Conservation (phyloP, 208 protist genomes). For the Acanthamoeba culbertsoni region DNA sequence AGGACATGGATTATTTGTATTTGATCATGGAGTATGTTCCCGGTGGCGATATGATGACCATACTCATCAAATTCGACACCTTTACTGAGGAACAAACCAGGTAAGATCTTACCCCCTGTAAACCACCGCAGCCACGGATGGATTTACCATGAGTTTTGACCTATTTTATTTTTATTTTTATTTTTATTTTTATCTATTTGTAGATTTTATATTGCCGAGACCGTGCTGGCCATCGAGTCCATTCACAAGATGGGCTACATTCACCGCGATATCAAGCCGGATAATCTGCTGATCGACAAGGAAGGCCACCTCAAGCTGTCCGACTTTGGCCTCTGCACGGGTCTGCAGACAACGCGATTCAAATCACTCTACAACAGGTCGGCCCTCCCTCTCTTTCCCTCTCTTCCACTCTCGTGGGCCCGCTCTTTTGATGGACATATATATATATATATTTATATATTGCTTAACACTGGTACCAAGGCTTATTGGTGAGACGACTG, state of each 20-base stretch:
- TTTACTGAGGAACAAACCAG: slow-evolving; percentile 86
- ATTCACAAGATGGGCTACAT: slow-evolving; percentile 90
- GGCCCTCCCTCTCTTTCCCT: not conserved
- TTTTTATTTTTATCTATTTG: too few relatives aligned
- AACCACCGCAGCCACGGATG: not conserved
- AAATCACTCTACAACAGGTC: slow-evolving; percentile 44
- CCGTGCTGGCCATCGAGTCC: slow-evolving; percentile 88
- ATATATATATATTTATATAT: too few relatives aligned
- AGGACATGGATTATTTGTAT: slow-evolving; percentile 90
- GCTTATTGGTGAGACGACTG: slow-evolving; percentile 29
- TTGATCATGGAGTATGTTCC: slow-evolving; percentile 94
- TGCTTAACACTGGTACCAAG: not conserved
- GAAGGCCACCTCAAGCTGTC: slow-evolving; percentile 97
- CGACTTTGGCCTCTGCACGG: slow-evolving; percentile 95
- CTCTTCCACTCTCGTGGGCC: not conserved
- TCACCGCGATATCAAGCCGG: slow-evolving; percentile 95
- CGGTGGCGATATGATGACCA: slow-evolving; percentile 94
- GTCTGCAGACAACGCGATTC: slow-evolving; percentile 85
- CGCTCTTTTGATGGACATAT: not conserved
- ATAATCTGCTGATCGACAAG: slow-evolving; percentile 96
- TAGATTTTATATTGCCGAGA: slow-evolving; percentile 84
- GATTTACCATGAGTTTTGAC: not conserved
- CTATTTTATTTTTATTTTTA: slow-evolving; percentile 31
- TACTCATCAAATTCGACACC: slow-evolving; percentile 91
- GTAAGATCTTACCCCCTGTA: not conserved